These are phyloP conservation scores for Pneumocystis oryctolagi DNA, from an alignment of 1,139 yeast species.

Conservation along the genomic window DNA sequence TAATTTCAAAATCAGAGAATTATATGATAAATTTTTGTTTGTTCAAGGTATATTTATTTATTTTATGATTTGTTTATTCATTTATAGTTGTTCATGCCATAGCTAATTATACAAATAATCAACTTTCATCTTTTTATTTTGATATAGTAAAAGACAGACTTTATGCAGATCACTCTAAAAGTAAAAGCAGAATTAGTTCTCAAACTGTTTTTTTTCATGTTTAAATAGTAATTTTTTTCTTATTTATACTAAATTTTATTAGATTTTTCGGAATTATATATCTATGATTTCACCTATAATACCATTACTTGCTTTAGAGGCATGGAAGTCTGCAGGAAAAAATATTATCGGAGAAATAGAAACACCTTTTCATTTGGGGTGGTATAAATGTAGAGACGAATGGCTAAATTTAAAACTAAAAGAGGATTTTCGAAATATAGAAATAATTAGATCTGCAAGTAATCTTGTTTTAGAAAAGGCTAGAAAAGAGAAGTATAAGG, in stretches of 20 bases:
- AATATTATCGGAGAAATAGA: conserved; percentile 22
- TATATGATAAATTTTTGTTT: conserved; percentile 48
- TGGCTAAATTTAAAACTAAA: conserved; percentile 26
- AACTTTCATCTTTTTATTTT: conserved; percentile 70
- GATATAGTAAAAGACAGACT: conserved; percentile 74
- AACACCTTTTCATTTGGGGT: conserved; percentile 22
- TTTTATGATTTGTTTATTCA: conserved; percentile 1
- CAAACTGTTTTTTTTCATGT: conserved; percentile 47
- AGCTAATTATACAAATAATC: conserved; percentile 58
- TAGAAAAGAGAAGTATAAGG: conserved; percentile 35
- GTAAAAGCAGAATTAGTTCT: conserved; percentile 44
- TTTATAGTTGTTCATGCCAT: conserved; percentile 30
- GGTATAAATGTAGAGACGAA: conserved; percentile 28
- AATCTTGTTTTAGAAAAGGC: conserved; percentile 32
- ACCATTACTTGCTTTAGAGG: conserved; percentile 78
- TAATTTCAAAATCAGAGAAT: conserved; percentile 29
- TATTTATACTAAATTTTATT: conserved; percentile 14
- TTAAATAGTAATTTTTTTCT: background rate
- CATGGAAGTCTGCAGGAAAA: conserved; percentile 46
- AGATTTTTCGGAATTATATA: conserved; percentile 46
- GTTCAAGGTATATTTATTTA: conserved; percentile 39
- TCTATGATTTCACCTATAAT: conserved; percentile 63
- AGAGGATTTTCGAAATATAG: conserved; percentile 26
- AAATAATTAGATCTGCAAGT: conserved; percentile 31
- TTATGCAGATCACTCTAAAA: conserved; percentile 46